Conservation (phyloP, 2,329 filamentous ascomycete genomes). For the Venturiaceae sp. region DNA sequence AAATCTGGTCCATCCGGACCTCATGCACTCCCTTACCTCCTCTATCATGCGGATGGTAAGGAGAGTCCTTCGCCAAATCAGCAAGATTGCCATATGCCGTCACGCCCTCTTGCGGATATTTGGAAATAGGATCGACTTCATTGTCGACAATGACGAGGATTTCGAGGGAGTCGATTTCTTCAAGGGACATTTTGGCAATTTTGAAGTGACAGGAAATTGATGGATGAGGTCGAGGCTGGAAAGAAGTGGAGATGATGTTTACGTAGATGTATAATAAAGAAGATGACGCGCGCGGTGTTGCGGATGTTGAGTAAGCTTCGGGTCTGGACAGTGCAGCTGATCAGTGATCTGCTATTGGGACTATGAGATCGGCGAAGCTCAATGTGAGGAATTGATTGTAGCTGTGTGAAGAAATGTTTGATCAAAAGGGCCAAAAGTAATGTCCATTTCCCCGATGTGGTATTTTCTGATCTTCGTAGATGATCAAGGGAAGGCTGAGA, state of each 20-base stretch:
- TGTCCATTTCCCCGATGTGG: no score
- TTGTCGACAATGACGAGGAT: constrained; percentile 44
- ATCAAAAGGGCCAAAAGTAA: no score
- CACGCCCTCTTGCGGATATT: constrained; percentile 32
- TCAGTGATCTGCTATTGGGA: not conserved
- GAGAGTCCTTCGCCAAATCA: constrained; percentile 28
- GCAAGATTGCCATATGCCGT: constrained; percentile 33
- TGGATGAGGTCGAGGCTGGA: no score
- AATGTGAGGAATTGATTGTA: no score
- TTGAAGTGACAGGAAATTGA: no score
- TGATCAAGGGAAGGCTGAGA: no score
- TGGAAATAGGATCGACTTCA: constrained; percentile 44
- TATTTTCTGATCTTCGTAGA: no score
- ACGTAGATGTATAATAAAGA: no score
- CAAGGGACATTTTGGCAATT: not conserved
- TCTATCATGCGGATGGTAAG: constrained; percentile 18
- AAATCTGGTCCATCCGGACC: constrained; percentile 39
- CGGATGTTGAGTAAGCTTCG: not conserved
- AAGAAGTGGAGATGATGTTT: no score
- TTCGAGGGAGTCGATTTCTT: constrained; percentile 33
- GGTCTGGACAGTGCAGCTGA: not conserved
- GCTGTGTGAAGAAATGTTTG: no score
- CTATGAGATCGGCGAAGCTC: not conserved
- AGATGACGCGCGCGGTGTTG: not conserved
- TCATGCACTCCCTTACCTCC: constrained; percentile 35